A percentile compares a stretch with the other conserved stretches of the same genome.
Evolutionary conservation across 805 yeast species (phyloP).

Genomic region (Kurtzmaniella cleridarum): DNA sequence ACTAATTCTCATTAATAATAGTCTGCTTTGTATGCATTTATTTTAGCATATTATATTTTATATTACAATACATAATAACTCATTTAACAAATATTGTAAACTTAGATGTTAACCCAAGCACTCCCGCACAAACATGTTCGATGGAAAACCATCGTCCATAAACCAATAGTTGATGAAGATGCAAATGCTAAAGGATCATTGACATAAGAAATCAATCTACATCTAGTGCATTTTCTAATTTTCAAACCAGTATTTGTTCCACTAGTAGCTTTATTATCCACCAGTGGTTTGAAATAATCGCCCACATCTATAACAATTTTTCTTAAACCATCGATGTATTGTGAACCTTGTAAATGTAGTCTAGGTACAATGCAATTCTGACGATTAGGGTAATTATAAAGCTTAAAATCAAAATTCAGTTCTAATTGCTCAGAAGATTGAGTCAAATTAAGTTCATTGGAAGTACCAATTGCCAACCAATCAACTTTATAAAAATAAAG

Average conservation of each 20-base stretch:
- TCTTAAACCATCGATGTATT: constrained; percentile 33
- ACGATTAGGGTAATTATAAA: constrained; percentile 3
- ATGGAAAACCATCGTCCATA: constrained; percentile 64
- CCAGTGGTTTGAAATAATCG: background rate
- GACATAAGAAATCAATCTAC: constrained; percentile 37
- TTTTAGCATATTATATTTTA: no score
- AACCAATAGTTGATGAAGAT: constrained; percentile 23
- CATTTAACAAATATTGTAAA: background rate
- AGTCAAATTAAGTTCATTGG: constrained; percentile 1
- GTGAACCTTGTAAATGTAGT: constrained; percentile 15
- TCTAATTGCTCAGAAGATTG: constrained; percentile 1
- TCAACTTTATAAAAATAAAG: constrained; percentile 59
- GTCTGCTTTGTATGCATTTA: no score
- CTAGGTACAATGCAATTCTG: constrained; percentile 13
- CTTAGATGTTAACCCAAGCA: constrained; percentile 50
- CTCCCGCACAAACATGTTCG: constrained; percentile 77
- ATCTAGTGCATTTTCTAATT: constrained; percentile 36
- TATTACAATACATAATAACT: no score
- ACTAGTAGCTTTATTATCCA: background rate
- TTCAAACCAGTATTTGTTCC: background rate
- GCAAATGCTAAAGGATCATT: constrained; percentile 36
- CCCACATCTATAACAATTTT: constrained; percentile 23
- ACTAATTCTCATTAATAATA: no score
- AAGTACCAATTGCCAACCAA: constrained; percentile 52
- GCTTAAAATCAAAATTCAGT: background rate